These are phyloP conservation scores for Hyphopichia wangnamkhiaoensis DNA, from an alignment of 1,139 yeast genomes.

Conservation along the genomic window DNA sequence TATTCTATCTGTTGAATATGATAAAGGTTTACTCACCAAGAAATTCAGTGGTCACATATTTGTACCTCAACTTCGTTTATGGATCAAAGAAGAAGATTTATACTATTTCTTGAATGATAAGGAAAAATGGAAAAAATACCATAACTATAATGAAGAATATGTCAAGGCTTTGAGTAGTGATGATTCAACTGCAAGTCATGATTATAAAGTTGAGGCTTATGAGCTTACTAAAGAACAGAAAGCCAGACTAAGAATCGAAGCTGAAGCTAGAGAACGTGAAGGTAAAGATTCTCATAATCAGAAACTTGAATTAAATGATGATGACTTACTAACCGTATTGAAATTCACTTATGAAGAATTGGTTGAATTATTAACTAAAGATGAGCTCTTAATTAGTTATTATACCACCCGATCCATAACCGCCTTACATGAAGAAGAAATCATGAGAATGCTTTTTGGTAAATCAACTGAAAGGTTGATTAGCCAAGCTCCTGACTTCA, in stretches of 20 bases:
- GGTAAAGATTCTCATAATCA: slow-evolving; percentile 12
- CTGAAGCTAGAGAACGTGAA: slow-evolving; percentile 15
- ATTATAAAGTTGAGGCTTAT: slow-evolving; percentile 16
- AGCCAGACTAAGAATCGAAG: slow-evolving; percentile 14
- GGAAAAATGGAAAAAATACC: slow-evolving; percentile 28
- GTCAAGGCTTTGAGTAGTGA: slow-evolving; percentile 9
- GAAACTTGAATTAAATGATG: slow-evolving; percentile 15
- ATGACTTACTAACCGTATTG: slow-evolving; percentile 21
- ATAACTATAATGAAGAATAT: slow-evolving; percentile 23
- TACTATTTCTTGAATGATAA: slow-evolving; percentile 18
- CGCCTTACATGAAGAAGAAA: slow-evolving; percentile 37
- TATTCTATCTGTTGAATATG: slow-evolving; percentile 33
- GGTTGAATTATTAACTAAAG: slow-evolving; percentile 30
- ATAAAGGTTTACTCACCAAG: slow-evolving; percentile 24
- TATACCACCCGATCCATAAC: slow-evolving; percentile 32
- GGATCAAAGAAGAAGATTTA: slow-evolving; percentile 28
- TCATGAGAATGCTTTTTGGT: slow-evolving; percentile 31
- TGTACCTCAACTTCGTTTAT: slow-evolving; percentile 31
- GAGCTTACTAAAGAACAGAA: slow-evolving; percentile 24
- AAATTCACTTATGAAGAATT: slow-evolving; percentile 25
- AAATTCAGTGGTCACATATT: slow-evolving; percentile 25
- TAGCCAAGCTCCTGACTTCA: slow-evolving; percentile 25
- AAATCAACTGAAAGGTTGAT: slow-evolving; percentile 30
- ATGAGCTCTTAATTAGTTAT: slow-evolving; percentile 35
- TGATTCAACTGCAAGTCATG: slow-evolving; percentile 7